Percentiles rank a stretch among this genome's conserved stretches.
These are phyloP conservation scores for Spergularia marina DNA, from an alignment of 148 eudicot genomes.

Conservation along the genomic window DNA sequence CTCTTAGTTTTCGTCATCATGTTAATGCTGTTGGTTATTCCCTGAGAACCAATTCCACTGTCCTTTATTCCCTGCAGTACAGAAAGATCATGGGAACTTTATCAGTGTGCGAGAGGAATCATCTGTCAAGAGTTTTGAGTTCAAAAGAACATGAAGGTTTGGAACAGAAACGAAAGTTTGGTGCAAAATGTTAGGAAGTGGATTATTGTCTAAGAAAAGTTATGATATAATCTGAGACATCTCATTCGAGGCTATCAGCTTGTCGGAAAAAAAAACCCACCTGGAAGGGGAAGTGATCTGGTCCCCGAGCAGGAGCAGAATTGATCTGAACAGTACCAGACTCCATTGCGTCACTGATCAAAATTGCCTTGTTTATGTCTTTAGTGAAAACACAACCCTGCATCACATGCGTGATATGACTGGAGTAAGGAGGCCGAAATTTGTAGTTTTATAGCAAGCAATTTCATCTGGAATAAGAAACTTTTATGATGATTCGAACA, in stretches of 20 bases:
- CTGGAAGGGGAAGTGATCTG: constrained; percentile 98
- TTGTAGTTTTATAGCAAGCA: neutral
- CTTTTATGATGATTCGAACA: neutral
- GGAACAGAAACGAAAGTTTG: neutral
- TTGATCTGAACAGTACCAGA: constrained; percentile 94
- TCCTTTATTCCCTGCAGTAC: constrained; percentile 80
- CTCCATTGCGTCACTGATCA: constrained; percentile 98
- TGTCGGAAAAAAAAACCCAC: constrained; percentile 29
- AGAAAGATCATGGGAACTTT: neutral
- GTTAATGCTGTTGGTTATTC: constrained; percentile 89
- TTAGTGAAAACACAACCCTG: constrained; percentile 93
- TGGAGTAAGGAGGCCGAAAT: neutral
- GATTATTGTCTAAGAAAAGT: too few species aligned
- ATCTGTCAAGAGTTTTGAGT: neutral
- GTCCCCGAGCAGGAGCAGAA: constrained; percentile 98
- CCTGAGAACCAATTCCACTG: constrained; percentile 98
- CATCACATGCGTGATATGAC: neutral
- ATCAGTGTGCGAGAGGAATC: neutral
- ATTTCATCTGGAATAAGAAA: neutral
- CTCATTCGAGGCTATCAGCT: neutral
- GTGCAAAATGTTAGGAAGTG: neutral
- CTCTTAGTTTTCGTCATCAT: constrained; percentile 96
- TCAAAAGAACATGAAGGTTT: neutral
- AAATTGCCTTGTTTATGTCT: constrained; percentile 92
- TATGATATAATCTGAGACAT: too few species aligned